phyloP scores from a whole-genome alignment of 2,329 filamentous ascomycete species.

The Gaeumannomyces tritici region DNA sequence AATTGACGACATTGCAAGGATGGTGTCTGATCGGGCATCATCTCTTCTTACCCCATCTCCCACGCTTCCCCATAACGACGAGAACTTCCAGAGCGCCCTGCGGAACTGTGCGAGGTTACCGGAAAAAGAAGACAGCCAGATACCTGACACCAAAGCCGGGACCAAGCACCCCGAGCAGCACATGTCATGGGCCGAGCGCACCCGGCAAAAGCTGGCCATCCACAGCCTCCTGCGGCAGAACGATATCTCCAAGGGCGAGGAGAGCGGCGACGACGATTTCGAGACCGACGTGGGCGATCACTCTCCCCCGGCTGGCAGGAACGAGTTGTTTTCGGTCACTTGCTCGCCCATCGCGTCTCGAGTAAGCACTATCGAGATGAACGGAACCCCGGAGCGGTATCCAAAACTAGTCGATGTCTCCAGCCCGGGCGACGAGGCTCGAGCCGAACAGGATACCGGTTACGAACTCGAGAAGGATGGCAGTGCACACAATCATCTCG shows the following conservation, averaged over 20 bases:
- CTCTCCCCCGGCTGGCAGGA: neutral
- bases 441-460: neutral
- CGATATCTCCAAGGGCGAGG: slow-evolving; percentile 15
- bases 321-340: neutral
- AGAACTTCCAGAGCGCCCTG: neutral
- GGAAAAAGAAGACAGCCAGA: neutral
- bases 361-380: neutral
- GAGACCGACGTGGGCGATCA: neutral
- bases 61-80: neutral
- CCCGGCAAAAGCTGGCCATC: slow-evolving; percentile 15
- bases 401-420: neutral
- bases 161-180: slow-evolving; percentile 5
- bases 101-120: neutral
- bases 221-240: slow-evolving; percentile 18
- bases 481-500: neutral
- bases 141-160: neutral
- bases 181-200: slow-evolving; percentile 12
- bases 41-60: neutral
- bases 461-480: neutral
- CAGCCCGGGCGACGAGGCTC: neutral
- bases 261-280: neutral
- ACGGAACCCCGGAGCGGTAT: neutral
- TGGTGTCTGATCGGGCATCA: neutral
- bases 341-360: neutral
- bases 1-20: slow-evolving; percentile 15